Percentiles rank a stretch among this genome's conserved stretches.
Conservation (phyloP, 106 monocot species). For the Acanthochlamys bracteata region DNA sequence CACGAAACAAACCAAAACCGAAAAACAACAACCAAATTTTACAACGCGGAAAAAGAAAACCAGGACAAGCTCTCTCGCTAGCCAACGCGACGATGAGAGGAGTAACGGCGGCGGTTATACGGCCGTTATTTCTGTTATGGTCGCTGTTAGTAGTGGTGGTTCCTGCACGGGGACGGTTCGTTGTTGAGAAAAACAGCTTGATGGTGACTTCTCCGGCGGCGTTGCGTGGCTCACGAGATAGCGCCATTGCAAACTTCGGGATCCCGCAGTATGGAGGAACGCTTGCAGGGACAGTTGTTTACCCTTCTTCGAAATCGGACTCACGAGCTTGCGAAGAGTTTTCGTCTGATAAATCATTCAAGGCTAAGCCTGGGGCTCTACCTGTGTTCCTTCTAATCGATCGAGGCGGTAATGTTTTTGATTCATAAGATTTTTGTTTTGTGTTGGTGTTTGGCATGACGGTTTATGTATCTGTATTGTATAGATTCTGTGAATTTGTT, state of each 20-base stretch:
- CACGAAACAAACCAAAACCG: too few species aligned
- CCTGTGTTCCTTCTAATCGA: constrained; percentile 81
- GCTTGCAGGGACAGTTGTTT: constrained; percentile 77
- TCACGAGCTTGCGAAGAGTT: constrained; percentile 62
- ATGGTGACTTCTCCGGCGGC: constrained; percentile 76
- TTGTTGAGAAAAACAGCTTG: constrained; percentile 97
- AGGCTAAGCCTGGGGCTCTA: constrained; percentile 61
- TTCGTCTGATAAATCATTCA: constrained; percentile 34
- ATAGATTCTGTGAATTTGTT: background rate
- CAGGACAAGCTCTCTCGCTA: too few species aligned
- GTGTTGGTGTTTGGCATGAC: too few species aligned
- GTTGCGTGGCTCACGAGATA: constrained; percentile 73
- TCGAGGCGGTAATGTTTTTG: constrained; percentile 60
- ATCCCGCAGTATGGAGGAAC: constrained; percentile 97
- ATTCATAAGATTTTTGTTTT: too few species aligned
- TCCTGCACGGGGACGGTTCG: too few species aligned
- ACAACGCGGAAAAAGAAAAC: too few species aligned
- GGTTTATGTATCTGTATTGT: too few species aligned
- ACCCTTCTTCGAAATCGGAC: constrained; percentile 76
- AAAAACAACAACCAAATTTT: too few species aligned
- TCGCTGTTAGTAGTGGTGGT: too few species aligned
- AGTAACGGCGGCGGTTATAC: too few species aligned
- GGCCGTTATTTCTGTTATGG: too few species aligned
- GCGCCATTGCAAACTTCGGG: constrained; percentile 96
- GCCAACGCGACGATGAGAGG: too few species aligned